These are phyloP conservation scores for Lactarius psammicola DNA, from an alignment of 768 basidiomycete genomes.

Conservation along the genomic window DNA sequence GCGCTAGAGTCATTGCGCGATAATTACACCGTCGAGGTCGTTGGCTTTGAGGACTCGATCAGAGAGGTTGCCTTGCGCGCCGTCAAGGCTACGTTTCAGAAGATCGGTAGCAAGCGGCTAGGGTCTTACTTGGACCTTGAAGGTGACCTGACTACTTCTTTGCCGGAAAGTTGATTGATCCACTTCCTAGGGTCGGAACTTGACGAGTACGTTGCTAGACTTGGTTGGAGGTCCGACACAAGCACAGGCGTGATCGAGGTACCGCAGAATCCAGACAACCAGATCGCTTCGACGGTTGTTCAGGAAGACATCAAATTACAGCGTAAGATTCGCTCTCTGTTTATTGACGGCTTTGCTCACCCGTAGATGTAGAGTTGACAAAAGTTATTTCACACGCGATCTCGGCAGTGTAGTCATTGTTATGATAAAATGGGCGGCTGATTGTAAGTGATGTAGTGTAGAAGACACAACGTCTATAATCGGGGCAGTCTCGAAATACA, in stretches of 20 bases:
- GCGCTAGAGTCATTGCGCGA: slow-evolving; percentile 70
- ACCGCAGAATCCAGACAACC: slow-evolving; percentile 84
- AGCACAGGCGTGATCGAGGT: slow-evolving; percentile 58
- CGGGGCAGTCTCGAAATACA: background rate
- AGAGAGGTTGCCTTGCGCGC: slow-evolving; percentile 74
- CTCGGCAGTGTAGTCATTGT: slow-evolving; percentile 44
- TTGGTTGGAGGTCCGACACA: slow-evolving; percentile 65
- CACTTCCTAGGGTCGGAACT: slow-evolving; percentile 50
- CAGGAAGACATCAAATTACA: slow-evolving; percentile 80
- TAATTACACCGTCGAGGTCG: slow-evolving; percentile 82
- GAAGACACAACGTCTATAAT: background rate
- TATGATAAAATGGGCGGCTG: slow-evolving; percentile 6
- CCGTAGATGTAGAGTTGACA: slow-evolving; percentile 52
- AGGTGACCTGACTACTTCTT: slow-evolving; percentile 40
- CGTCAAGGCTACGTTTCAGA: slow-evolving; percentile 74
- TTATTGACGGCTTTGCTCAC: slow-evolving; percentile 20
- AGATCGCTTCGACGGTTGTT: slow-evolving; percentile 80
- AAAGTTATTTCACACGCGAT: slow-evolving; percentile 75
- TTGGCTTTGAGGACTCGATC: slow-evolving; percentile 82
- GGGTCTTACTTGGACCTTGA: slow-evolving; percentile 68
- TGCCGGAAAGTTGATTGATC: background rate
- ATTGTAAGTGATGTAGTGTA: slow-evolving; percentile 16
- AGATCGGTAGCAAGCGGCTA: slow-evolving; percentile 64
- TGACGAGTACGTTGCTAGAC: slow-evolving; percentile 54
- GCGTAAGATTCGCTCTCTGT: slow-evolving; percentile 49